Evolutionary conservation across 108 stramenopile species (phyloP).

Genomic region (Cylindrotheca closterium): DNA sequence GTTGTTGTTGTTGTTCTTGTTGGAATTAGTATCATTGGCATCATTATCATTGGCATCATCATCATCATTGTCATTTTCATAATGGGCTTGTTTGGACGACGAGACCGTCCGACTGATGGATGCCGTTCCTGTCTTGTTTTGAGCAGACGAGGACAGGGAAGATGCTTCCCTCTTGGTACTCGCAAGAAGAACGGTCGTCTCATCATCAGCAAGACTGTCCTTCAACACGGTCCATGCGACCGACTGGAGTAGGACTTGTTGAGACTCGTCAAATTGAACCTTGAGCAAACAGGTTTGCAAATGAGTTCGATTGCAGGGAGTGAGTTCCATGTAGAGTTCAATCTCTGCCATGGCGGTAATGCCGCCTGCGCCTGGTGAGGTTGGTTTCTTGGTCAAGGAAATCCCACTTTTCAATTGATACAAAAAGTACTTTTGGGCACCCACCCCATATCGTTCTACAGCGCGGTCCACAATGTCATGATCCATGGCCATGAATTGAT

Average conservation of each 20-base stretch:
- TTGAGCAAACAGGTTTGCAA: not conserved
- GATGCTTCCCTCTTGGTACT: too few relatives aligned
- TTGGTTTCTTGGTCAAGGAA: constrained; percentile 23
- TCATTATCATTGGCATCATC: too few relatives aligned
- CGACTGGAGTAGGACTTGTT: not conserved
- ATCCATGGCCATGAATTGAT: not conserved
- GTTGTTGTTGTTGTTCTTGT: not conserved
- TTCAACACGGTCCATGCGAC: constrained; percentile 11
- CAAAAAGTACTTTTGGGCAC: not conserved
- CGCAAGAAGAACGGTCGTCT: not conserved
- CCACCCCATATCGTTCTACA: not conserved
- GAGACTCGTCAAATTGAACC: not conserved
- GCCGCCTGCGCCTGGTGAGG: too few relatives aligned
- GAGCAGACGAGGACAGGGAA: too few relatives aligned
- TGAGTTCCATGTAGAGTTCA: not conserved
- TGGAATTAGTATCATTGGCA: too few relatives aligned
- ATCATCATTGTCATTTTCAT: too few relatives aligned
- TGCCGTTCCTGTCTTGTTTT: too few relatives aligned
- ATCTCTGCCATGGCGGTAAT: constrained; percentile 6
- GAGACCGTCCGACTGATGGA: too few relatives aligned
- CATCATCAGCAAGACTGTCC: not conserved
- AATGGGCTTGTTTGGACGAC: too few relatives aligned
- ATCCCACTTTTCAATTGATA: constrained; percentile 11
- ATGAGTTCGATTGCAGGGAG: not conserved
- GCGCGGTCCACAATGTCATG: not conserved